Evolutionary conservation across 192 early-diverging fungal genomes (phyloP).

Genomic region (Nowakowskiella sp.): DNA sequence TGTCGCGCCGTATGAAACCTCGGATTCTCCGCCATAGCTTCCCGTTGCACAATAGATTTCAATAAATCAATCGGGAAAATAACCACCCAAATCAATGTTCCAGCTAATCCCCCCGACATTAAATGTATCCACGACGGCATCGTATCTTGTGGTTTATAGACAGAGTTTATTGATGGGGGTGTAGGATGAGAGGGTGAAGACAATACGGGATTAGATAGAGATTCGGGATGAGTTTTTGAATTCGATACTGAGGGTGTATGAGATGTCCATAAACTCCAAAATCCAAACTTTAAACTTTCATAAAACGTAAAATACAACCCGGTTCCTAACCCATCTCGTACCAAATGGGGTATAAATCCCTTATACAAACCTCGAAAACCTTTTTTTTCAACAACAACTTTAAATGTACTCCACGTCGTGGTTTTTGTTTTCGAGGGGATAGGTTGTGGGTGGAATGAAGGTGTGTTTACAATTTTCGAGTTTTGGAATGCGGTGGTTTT

Average conservation of each 20-base stretch:
- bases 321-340: slow-evolving; percentile 35
- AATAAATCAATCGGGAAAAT: slow-evolving; percentile 50
- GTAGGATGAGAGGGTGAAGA: slow-evolving; percentile 3
- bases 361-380: slow-evolving; percentile 38
- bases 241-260: too few relatives aligned
- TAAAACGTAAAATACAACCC: slow-evolving; percentile 42
- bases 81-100: slow-evolving; percentile 38
- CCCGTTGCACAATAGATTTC: slow-evolving; percentile 44
- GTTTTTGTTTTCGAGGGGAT: too few relatives aligned
- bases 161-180: slow-evolving; percentile 8
- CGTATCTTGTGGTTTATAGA: too few relatives aligned
- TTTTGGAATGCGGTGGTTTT: too few relatives aligned
- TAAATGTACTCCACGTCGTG: slow-evolving; percentile 1
- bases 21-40: slow-evolving; percentile 35
- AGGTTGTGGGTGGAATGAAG: not conserved
- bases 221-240: not conserved
- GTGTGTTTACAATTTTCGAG: not conserved
- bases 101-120: slow-evolving; percentile 42
- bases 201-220: not conserved
- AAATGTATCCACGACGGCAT: slow-evolving; percentile 29
- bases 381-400: slow-evolving; percentile 32
- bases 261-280: too few relatives aligned
- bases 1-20: slow-evolving; percentile 22
- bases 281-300: slow-evolving; percentile 36
- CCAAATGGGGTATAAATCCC: slow-evolving; percentile 31